phyloP scores from a whole-genome alignment of 2,329 filamentous ascomycete genomes.

The Monascus ruber region DNA sequence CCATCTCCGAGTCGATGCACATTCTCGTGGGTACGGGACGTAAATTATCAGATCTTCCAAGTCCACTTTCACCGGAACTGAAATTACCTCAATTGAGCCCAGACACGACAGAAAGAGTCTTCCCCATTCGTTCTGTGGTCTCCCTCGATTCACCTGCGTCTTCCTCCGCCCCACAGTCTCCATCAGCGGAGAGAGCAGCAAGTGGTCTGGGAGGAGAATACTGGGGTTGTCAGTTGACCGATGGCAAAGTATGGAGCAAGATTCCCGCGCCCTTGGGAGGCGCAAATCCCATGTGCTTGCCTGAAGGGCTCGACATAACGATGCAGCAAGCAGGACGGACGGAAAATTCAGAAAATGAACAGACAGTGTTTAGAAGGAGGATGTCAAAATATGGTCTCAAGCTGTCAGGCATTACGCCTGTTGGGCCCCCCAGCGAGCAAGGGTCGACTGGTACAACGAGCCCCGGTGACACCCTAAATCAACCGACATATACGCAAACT shows the following conservation, averaged over 20 bases:
- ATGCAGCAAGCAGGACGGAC: not conserved
- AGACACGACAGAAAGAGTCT: slow-evolving; percentile 51
- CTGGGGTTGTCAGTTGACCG: not conserved
- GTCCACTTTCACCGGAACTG: slow-evolving; percentile 7
- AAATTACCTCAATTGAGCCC: slow-evolving; percentile 17
- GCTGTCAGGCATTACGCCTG: not conserved
- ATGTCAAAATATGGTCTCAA: not conserved
- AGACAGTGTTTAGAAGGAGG: not conserved
- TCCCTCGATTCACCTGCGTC: slow-evolving; percentile 48
- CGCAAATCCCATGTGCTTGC: not conserved
- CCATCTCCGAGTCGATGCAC: slow-evolving; percentile 11
- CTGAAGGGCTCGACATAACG: not conserved
- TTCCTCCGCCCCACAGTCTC: slow-evolving; percentile 13
- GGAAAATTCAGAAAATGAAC: not conserved
- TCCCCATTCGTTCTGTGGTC: slow-evolving; percentile 65
- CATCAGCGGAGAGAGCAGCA: slow-evolving; percentile 12
- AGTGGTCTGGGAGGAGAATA: not conserved
- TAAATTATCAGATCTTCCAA: slow-evolving; percentile 6
- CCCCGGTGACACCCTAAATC: not conserved
- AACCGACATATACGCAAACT: not conserved
- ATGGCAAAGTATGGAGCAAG: slow-evolving; percentile 1
- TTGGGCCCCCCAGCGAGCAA: not conserved
- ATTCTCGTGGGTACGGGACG: slow-evolving; percentile 10
- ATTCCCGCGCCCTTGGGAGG: not conserved
- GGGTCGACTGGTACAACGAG: not conserved